Base-by-base conservation (phyloP, 2,329 filamentous ascomycete genomes). In the Aspergillus latus region DNA sequence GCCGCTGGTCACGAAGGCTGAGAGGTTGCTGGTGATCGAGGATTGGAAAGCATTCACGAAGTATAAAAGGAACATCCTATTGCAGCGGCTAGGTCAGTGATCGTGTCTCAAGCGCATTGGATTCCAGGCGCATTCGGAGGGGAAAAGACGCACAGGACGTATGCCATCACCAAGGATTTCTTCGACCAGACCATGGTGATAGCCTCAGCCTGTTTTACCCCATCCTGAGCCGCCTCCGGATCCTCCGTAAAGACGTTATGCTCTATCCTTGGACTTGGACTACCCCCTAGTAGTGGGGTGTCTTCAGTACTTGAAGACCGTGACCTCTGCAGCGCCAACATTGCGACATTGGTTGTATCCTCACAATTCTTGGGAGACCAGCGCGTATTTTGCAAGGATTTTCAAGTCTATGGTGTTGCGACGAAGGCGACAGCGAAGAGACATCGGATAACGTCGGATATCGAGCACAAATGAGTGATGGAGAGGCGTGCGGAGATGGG, bases 1-100 rank as follows among this genome's bases (percentile, higher is more conserved):
- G 28, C 72, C 75, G 63, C 78, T 82, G 32, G 81, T 82, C 37
- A 81, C 77, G 60, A 77, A 83, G 21, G 79, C 76, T 3, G 68
- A 73, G 42, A 83, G 61, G 54, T 73, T 76, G 48, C 65, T 63
- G 10, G 74, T 68, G 37, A 75, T 73, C 3, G 68, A 68, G n/a
- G 67, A 64, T 59, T 77, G 73, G 53, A 79, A 70, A 1, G 73
- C 71, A 61, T 77, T 74, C 57, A 76, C 71, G 34, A 76, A 73
- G 64, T 74, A 76, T 30, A 77, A 63, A 10, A 76, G 61, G 67
- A 70, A 78, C 65, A 79, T 78, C 43, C 75, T 78, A 30, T 46
- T 49, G 28, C 9, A 4, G 7, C n/a, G 15, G 15, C 8, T 13
- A 21, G 5, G 29, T 47, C 29, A 43, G 15, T 26, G 10, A 49